Conservation (phyloP, 2,329 filamentous ascomycete species). For the Fusarium xyrophilum region DNA sequence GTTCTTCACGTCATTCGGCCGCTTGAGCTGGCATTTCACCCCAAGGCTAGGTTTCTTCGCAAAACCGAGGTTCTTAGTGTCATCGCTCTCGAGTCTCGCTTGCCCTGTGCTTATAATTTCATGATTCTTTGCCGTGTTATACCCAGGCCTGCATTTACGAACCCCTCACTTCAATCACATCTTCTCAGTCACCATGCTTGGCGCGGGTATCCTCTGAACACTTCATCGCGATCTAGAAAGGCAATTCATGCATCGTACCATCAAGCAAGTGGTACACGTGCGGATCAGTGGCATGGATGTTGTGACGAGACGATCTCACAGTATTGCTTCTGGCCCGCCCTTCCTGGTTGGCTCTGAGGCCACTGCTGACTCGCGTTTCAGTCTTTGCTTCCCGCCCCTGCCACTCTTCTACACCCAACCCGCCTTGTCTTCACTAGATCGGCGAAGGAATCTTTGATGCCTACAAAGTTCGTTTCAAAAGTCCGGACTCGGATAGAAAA, state of each 20-base stretch:
- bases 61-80: accelerated
- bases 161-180: neutral
- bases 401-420: too few relatives aligned
- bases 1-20: neutral
- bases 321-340: neutral
- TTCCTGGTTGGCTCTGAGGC: neutral
- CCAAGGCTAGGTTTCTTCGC: accelerated
- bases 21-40: neutral
- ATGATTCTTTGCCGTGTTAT: neutral
- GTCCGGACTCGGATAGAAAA: neutral
- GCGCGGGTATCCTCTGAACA: neutral
- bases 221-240: neutral
- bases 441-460: neutral
- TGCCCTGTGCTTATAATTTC: too few relatives aligned
- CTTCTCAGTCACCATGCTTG: neutral
- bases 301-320: neutral
- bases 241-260: neutral
- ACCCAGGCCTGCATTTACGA: too few relatives aligned
- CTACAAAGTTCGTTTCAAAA: neutral
- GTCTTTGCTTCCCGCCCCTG: too few relatives aligned
- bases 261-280: neutral
- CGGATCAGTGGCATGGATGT: neutral
- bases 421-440: too few relatives aligned
- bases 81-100: accelerated
- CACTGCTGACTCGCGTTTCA: neutral